Evolutionary conservation across 164 flowering plant genomes (phyloP).

Genomic region (Saururus chinensis): DNA sequence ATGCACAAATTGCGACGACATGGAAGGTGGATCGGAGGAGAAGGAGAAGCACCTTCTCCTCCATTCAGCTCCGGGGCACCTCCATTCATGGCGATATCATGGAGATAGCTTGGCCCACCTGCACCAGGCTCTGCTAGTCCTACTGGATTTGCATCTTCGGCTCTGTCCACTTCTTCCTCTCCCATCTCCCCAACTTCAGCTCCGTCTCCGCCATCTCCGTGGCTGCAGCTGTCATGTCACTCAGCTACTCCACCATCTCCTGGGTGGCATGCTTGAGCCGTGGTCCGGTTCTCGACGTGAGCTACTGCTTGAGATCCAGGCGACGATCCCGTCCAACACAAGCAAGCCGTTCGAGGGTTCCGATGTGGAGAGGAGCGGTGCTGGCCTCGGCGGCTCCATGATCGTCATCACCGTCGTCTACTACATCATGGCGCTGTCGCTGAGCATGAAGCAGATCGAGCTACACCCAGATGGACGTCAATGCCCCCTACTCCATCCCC

Average conservation of each 20-base stretch:
- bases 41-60: constrained; percentile 37
- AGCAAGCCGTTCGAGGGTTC: constrained; percentile 66
- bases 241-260: constrained; percentile 83
- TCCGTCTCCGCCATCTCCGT: constrained; percentile 76
- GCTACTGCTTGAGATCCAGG: constrained; percentile 87
- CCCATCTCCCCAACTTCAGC: constrained; percentile 82
- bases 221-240: constrained; percentile 87
- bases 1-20: not conserved
- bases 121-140: no score
- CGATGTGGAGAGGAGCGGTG: constrained; percentile 85
- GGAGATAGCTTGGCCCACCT: no score
- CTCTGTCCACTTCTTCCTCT: no score
- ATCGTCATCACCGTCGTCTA: constrained; percentile 50
- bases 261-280: constrained; percentile 66
- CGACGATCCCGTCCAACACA: constrained; percentile 84
- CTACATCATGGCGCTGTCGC: no score
- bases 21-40: no score
- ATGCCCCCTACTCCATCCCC: constrained; percentile 50
- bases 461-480: no score
- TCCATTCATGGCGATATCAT: no score
- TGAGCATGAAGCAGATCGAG: constrained; percentile 75
- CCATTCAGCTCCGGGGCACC: constrained; percentile 64
- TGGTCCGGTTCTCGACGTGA: constrained; percentile 47
- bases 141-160: no score
- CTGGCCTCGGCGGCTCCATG: no score